Conservation (phyloP, 2,329 filamentous ascomycete species). For the Epichloe scottii region DNA sequence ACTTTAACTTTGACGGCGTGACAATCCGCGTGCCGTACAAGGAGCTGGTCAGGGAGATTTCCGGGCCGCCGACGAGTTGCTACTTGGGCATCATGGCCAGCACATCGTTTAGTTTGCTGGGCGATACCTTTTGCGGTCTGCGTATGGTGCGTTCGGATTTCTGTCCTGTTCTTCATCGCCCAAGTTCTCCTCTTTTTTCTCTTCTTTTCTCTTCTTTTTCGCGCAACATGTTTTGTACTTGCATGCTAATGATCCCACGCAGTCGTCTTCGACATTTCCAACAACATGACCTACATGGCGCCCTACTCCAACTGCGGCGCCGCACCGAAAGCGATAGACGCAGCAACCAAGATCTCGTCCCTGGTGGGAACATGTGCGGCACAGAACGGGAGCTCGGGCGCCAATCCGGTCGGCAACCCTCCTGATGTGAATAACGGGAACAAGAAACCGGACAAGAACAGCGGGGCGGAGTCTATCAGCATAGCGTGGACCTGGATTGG, state of each 20-base stretch:
- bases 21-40: constrained; percentile 36
- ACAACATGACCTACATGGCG: constrained; percentile 34
- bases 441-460: background rate
- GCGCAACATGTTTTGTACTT: too few species aligned
- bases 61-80: constrained; percentile 21
- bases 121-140: constrained; percentile 42
- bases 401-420: background rate
- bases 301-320: constrained; percentile 38
- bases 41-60: constrained; percentile 29
- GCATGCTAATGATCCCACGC: background rate
- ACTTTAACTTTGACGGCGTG: constrained; percentile 36
- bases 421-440: background rate
- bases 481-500: background rate
- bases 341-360: constrained; percentile 6
- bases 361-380: constrained; percentile 9
- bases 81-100: constrained; percentile 38
- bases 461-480: background rate
- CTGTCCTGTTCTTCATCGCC: too few species aligned
- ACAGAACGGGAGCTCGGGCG: background rate
- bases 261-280: constrained; percentile 40
- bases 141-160: constrained; percentile 29
- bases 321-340: constrained; percentile 9
- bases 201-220: too few species aligned
- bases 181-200: too few species aligned
- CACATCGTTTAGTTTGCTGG: constrained; percentile 34